Evolutionary conservation across 2,329 filamentous ascomycete genomes (phyloP), one percentile per base, ranked within the genome.

Genomic region (Fusarium phyllophilum): DNA sequence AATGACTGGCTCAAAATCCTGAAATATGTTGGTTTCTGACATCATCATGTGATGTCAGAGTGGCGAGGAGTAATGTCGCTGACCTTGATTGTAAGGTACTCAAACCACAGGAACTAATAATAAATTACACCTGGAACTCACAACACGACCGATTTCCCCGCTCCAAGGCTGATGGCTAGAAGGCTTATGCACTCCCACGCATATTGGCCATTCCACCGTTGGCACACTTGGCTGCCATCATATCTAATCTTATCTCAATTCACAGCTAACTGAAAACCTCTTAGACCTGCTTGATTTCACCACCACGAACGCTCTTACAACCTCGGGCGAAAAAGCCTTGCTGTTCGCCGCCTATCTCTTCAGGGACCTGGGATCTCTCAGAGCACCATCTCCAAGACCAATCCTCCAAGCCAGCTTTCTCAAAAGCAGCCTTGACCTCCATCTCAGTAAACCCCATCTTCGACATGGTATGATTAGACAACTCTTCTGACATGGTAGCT

Each of bases 1-100:
- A 5, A 38, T 29, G 3, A 6, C 3, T 2, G 6, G 34, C 0
- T 29, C 5, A 8, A 1, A 18, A 38, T 6, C 14, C 10, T 29
- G 34, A 4, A 38, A 7, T 11, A 29, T 39, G 2, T 17, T 29
- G n/a, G 20, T 18, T 29, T 29, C 24, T 36, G 51, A 38, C 51
- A 54, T 54, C n/a, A 54, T 29, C 18, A 29, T 22, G 24, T 54
- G 51, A 54, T 54, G 51, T 39, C 51, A 54, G 34, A 39, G 51
- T 49, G 46, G 46, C 29, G 46, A 49, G 22, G 46, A 33, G 29
- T 18, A 24, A 51, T 8, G 15, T 20, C 48, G 8, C 29, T 33
- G 48, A 14, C 31, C 3, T 24, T 24, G 8, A 18, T 18, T 29
- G 26, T 29, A 29, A 29, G 26, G 26, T 29, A 29, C 26, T 29